Conservation (phyloP, 2,329 filamentous ascomycete genomes). For the Ascochyta rabiei region DNA sequence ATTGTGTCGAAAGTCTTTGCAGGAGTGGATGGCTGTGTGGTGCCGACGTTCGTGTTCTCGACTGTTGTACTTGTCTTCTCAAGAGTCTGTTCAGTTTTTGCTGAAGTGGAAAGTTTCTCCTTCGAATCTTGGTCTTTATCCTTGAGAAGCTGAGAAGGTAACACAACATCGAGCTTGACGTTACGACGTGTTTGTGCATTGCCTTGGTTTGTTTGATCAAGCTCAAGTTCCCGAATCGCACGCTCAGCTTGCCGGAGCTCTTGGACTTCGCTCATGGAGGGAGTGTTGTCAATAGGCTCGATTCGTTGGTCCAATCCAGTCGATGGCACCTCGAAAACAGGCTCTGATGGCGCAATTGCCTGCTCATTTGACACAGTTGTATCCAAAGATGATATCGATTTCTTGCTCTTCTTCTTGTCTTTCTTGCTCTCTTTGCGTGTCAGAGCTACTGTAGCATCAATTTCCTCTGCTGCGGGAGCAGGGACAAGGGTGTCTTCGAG, state of each 20-base stretch:
- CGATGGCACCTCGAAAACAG: not conserved
- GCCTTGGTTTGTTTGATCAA: not conserved
- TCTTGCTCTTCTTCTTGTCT: constrained; percentile 39
- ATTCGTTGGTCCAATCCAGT: not conserved
- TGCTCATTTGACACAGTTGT: not conserved
- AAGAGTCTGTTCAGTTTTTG: not conserved
- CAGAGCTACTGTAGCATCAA: constrained; percentile 19
- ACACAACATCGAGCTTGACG: no score
- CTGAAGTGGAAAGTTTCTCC: not conserved
- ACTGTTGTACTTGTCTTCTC: not conserved
- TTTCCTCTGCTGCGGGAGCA: constrained; percentile 9
- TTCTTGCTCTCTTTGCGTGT: constrained; percentile 38
- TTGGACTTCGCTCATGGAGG: not conserved
- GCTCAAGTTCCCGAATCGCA: not conserved
- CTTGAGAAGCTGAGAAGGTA: no score
- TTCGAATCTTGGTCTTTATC: no score
- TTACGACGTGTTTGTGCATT: no score
- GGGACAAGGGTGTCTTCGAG: constrained; percentile 14
- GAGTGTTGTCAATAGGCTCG: not conserved
- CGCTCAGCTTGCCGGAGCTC: not conserved
- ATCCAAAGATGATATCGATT: constrained; percentile 10
- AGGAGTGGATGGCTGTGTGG: not conserved
- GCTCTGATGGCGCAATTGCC: not conserved
- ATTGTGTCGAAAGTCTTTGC: constrained; percentile 13
- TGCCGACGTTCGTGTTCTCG: not conserved